Evolutionary conservation across 805 yeast genomes (phyloP), one percentile per base, ranked within the genome.

Genomic region (Candida morakotiae): DNA sequence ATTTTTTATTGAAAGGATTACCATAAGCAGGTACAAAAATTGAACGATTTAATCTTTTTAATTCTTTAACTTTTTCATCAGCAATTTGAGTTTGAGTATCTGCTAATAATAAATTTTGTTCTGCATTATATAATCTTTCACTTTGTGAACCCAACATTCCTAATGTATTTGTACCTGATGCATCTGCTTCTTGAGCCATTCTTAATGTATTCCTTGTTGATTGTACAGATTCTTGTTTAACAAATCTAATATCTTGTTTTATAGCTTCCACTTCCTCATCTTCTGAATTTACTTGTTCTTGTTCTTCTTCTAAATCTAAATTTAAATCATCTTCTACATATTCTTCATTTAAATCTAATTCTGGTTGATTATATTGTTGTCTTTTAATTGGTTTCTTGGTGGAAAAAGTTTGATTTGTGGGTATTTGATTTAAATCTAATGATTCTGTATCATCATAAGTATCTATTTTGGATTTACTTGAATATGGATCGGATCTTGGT

Each of bases 121-220:
- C 96, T 15, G 89, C 80, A 51, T 77, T 79, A 57, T 83, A 85
- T 45, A 93, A 67, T 34, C 87, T 71, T 55, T 88, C 96, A 40
- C 93, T 80, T 60, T 93, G 98, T n/a, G 89, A 77, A 18, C 98
- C 98, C 34, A 93, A 71, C 78, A 87, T 78, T 20, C 96, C 97
- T 44, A 91, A 62, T 0, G 97, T 83, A 55, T 91, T 89, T 14
- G 67, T 58, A 11, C 64, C 73, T 10, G 66, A 57, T 4, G 71
- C 71, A 39, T 67, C 72, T 9, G 73, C 72, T 46, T 67, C 71
- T 43, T 67, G 69, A 2, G 72, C 73, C 72, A 67, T 67, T 41
- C 67, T 51, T 42, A 93, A 62, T 1, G 95, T 88, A 51, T 87
- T 87, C 53, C 94, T 75, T 0, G 97, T 84, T 27, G 89, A 79